Evolutionary conservation across 805 yeast genomes (phyloP).

Genomic region (Starmerella geochares): DNA sequence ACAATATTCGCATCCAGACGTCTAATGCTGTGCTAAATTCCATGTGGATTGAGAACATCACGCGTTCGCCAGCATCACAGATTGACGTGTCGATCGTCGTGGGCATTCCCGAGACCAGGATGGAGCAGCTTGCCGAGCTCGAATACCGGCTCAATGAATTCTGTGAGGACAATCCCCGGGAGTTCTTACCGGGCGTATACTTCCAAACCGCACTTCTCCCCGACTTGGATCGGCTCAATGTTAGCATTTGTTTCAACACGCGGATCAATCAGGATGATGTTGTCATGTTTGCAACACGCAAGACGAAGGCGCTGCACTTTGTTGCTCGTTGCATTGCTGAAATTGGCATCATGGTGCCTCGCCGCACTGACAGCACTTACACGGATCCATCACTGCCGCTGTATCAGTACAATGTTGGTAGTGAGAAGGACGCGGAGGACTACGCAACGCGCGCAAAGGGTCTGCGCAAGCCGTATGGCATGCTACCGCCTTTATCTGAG

Average conservation of each 20-base stretch:
- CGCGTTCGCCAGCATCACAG: conserved; percentile 31
- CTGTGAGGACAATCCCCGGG: conserved; percentile 31
- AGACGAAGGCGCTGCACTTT: conserved; percentile 28
- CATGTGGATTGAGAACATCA: conserved; percentile 33
- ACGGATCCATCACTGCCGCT: conserved; percentile 32
- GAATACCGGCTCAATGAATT: conserved; percentile 28
- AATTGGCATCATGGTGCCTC: conserved; percentile 32
- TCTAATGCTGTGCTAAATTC: conserved; percentile 34
- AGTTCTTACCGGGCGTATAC: conserved; percentile 30
- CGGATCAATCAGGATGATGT: conserved; percentile 31
- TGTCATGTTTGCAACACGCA: conserved; percentile 27
- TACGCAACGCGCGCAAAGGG: conserved; percentile 12
- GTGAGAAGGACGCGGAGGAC: conserved; percentile 45
- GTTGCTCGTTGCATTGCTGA: conserved; percentile 29
- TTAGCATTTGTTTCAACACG: conserved; percentile 28
- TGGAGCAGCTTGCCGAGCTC: conserved; percentile 31
- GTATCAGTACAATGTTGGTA: conserved; percentile 39
- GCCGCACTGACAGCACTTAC: conserved; percentile 29
- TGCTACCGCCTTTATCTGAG: conserved; percentile 11
- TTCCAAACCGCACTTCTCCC: conserved; percentile 30
- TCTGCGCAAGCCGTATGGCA: conserved; percentile 15
- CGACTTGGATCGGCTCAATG: conserved; percentile 30
- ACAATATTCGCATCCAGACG: conserved; percentile 31
- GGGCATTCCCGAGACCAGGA: conserved; percentile 34
- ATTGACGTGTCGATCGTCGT: conserved; percentile 25